These are phyloP conservation scores for Neurospora sp. DNA, from an alignment of 495 filamentous ascomycete species.

Conservation along the genomic window DNA sequence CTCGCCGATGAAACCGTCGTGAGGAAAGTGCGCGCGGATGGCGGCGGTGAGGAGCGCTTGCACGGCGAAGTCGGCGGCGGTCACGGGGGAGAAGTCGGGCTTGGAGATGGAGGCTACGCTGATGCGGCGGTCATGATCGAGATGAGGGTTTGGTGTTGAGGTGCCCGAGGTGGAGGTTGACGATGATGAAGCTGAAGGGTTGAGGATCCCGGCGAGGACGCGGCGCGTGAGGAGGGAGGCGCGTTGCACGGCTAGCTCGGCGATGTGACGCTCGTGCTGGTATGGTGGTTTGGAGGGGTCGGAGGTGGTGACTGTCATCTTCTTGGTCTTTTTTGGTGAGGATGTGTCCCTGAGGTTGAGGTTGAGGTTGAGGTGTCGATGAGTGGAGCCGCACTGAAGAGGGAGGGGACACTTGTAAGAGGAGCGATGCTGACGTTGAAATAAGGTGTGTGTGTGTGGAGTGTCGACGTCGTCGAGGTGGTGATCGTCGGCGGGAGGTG, in stretches of 20 bases:
- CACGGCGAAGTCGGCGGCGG: slow-evolving; percentile 47
- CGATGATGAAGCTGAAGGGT: background rate
- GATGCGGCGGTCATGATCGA: background rate
- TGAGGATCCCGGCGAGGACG: slow-evolving; percentile 35
- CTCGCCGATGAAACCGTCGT: slow-evolving; percentile 44
- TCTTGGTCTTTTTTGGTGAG: background rate
- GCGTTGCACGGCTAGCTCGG: slow-evolving; percentile 43
- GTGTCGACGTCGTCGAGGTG: background rate
- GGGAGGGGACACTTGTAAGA: background rate
- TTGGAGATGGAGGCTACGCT: slow-evolving; percentile 32
- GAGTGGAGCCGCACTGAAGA: background rate
- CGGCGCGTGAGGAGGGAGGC: slow-evolving; percentile 43
- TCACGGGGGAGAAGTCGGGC: slow-evolving; percentile 42
- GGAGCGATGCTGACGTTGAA: background rate
- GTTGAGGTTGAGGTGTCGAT: background rate
- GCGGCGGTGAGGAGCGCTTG: slow-evolving; percentile 47
- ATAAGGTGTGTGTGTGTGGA: background rate
- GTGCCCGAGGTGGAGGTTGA: background rate
- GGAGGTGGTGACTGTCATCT: background rate
- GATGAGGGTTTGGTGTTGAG: background rate
- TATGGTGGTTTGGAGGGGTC: slow-evolving; percentile 13
- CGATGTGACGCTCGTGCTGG: slow-evolving; percentile 39
- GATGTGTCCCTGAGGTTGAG: background rate
- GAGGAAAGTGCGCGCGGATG: slow-evolving; percentile 39
- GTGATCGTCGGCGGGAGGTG: background rate